A percentile compares a stretch with the other conserved stretches of the same genome.
Conservation (phyloP, 1,284 basidiomycete species). For the Agroathelia rolfsii region DNA sequence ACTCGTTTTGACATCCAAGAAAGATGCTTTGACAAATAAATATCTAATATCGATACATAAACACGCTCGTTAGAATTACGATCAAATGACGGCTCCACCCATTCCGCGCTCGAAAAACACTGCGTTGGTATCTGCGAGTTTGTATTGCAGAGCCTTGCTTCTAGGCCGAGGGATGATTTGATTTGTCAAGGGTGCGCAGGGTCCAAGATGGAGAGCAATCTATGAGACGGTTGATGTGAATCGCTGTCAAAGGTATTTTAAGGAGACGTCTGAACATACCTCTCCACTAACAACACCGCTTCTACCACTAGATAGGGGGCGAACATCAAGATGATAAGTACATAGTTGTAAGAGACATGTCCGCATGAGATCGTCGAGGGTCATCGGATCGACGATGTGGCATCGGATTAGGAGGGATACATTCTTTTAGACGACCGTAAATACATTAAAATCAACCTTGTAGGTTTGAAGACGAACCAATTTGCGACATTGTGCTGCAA, state of each 20-base stretch:
- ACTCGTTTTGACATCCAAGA: too few species aligned
- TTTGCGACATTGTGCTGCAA: conserved; percentile 43
- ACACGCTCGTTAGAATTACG: too few species aligned
- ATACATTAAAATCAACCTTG: background rate
- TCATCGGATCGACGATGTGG: conserved; percentile 42
- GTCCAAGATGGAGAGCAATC: conserved; percentile 54
- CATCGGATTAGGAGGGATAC: conserved; percentile 51
- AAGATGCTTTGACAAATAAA: too few species aligned
- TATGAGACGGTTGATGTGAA: conserved; percentile 17
- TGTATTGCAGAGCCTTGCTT: conserved; percentile 53
- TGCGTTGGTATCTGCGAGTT: conserved; percentile 50
- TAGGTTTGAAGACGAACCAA: conserved; percentile 22
- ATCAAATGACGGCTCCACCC: too few species aligned
- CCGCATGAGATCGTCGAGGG: conserved; percentile 49
- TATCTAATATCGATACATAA: too few species aligned
- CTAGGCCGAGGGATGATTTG: conserved; percentile 37
- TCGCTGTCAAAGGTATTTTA: conserved; percentile 3
- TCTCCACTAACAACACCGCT: conserved; percentile 70
- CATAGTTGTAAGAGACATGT: conserved; percentile 47
- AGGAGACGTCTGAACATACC: conserved; percentile 28
- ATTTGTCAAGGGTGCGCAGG: conserved; percentile 24
- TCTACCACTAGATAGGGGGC: conserved; percentile 55
- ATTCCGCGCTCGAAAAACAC: conserved; percentile 66
- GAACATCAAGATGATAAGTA: conserved; percentile 59
- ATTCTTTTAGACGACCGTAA: conserved; percentile 25